Conservation (phyloP, 495 filamentous ascomycete genomes). For the Neurospora sp. region DNA sequence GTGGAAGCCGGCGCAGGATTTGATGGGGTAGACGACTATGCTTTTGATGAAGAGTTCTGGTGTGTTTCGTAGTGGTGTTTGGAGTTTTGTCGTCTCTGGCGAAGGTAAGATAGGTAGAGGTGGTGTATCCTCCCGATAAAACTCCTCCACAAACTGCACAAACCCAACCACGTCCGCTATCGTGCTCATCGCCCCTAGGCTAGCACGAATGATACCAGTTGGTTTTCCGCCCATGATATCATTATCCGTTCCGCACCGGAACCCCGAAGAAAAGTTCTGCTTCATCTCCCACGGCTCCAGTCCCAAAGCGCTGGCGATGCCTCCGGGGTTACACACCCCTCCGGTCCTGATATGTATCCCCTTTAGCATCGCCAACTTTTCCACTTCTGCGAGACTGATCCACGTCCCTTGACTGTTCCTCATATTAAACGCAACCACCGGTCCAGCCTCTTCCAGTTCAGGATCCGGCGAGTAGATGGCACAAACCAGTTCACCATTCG, state of each 20-base stretch:
- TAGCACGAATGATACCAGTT: constrained; percentile 75
- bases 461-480: constrained; percentile 46
- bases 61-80: not conserved
- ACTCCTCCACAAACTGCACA: constrained; percentile 62
- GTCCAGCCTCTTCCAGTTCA: constrained; percentile 39
- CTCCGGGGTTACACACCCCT: constrained; percentile 84
- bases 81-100: not conserved
- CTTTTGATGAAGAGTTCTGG: constrained; percentile 41
- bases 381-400: constrained; percentile 73
- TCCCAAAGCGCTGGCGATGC: constrained; percentile 56
- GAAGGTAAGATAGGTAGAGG: not conserved
- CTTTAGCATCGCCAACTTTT: constrained; percentile 68
- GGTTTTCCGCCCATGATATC: constrained; percentile 76
- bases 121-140: constrained; percentile 48
- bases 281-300: constrained; percentile 70
- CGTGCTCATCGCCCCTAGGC: constrained; percentile 82
- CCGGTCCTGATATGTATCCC: constrained; percentile 76
- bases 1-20: constrained; percentile 72
- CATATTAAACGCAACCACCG: constrained; percentile 78
- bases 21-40: constrained; percentile 72
- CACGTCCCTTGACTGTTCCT: constrained; percentile 54
- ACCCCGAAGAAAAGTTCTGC: constrained; percentile 67
- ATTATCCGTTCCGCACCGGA: constrained; percentile 68
- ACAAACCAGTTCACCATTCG: constrained; percentile 57
- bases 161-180: constrained; percentile 62